A percentile compares a stretch with the other conserved stretches of the same genome.
Conservation (phyloP, 495 filamentous ascomycete genomes). For the Penicillium waksmanii region DNA sequence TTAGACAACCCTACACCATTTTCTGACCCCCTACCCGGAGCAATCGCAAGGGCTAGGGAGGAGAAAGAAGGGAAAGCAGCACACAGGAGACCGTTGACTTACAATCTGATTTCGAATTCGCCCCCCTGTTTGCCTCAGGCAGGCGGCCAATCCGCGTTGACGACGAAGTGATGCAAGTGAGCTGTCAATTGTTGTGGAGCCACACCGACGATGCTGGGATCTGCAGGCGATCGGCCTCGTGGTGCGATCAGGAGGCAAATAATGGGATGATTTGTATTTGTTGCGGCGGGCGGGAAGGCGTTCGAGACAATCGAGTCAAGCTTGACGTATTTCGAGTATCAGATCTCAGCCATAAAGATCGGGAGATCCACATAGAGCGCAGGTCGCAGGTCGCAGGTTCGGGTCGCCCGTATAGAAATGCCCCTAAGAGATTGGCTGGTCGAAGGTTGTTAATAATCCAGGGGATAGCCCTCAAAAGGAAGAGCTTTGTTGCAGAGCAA, state of each 20-base stretch:
- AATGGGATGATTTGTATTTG: background rate
- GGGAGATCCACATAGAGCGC: constrained; percentile 5
- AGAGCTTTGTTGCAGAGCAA: background rate
- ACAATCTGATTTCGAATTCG: constrained; percentile 14
- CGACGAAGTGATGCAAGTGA: constrained; percentile 39
- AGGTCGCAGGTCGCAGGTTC: background rate
- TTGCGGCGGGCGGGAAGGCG: background rate
- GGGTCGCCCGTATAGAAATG: constrained; percentile 1
- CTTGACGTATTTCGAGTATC: background rate
- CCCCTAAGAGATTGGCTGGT: no score
- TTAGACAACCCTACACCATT: constrained; percentile 11
- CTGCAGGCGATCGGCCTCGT: constrained; percentile 32
- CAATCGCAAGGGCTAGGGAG: constrained; percentile 6
- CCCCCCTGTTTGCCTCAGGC: constrained; percentile 37
- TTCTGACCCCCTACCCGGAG: constrained; percentile 6
- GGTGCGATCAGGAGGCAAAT: constrained; percentile 15
- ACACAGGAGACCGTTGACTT: constrained; percentile 9
- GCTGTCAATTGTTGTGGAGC: constrained; percentile 36
- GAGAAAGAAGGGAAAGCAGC: background rate
- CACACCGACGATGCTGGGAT: constrained; percentile 29
- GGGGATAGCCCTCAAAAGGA: background rate
- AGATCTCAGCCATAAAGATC: constrained; percentile 5
- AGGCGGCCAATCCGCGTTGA: constrained; percentile 37
- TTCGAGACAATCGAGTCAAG: constrained; percentile 1
- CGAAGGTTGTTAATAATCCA: no score